These are phyloP conservation scores for Penicillium expansum DNA, from an alignment of 2,329 filamentous ascomycete species.

Conservation along the genomic window DNA sequence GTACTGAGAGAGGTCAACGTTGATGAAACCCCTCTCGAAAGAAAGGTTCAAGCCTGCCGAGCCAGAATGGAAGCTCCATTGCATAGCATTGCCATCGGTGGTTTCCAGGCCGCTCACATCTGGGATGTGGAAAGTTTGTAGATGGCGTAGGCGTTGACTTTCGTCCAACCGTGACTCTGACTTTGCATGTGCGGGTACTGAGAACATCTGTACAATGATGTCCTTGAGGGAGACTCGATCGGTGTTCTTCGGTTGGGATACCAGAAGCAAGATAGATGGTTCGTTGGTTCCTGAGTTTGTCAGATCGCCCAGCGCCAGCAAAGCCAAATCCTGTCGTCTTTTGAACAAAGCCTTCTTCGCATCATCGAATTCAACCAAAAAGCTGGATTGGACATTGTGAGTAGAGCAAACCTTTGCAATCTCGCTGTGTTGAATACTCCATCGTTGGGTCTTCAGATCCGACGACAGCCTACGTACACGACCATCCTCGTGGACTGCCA, in stretches of 20 bases:
- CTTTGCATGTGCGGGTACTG: conserved; percentile 31
- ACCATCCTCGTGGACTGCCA: conserved; percentile 47
- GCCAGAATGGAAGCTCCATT: conserved; percentile 43
- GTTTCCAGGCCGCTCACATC: conserved; percentile 28
- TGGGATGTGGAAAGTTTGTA: conserved; percentile 38
- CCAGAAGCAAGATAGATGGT: conserved; percentile 39
- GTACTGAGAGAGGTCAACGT: conserved; percentile 45
- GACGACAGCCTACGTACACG: conserved; percentile 40
- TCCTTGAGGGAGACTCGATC: conserved; percentile 33
- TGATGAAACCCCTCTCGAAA: conserved; percentile 41
- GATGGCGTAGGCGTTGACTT: conserved; percentile 37
- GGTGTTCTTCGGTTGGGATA: conserved; percentile 37
- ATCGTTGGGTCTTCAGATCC: conserved; percentile 41
- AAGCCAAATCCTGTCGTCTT: conserved; percentile 40
- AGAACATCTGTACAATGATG: conserved; percentile 41
- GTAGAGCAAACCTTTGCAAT: conserved; percentile 28
- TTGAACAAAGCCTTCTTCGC: conserved; percentile 41
- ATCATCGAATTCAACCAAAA: conserved; percentile 43
- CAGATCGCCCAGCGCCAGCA: conserved; percentile 36
- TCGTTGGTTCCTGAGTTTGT: conserved; percentile 27
- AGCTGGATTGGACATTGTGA: conserved; percentile 36
- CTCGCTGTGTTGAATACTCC: conserved; percentile 39
- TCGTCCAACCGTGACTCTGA: conserved; percentile 17
- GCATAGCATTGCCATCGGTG: conserved; percentile 25
- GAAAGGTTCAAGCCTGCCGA: conserved; percentile 42